Evolutionary conservation across 352 stramenopile genomes (phyloP).

Genomic region (Phytophthora macrochlamydospora): DNA sequence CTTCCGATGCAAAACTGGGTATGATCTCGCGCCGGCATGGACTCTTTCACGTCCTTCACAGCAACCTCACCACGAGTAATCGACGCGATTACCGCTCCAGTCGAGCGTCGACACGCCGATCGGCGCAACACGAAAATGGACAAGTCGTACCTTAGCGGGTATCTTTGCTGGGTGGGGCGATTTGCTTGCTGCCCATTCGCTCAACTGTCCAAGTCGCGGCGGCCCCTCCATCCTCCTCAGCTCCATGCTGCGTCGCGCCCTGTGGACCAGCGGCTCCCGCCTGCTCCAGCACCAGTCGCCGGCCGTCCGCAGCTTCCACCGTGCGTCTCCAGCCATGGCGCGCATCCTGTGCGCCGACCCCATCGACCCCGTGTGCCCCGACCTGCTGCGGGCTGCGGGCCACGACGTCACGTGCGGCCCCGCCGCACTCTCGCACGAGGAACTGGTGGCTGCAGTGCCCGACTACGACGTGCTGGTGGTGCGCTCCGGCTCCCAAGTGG

Average conservation of each 20-base stretch:
- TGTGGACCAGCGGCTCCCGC: slow-evolving; percentile 42
- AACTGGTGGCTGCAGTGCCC: slow-evolving; percentile 74
- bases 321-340: slow-evolving; percentile 58
- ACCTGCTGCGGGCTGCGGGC: slow-evolving; percentile 80
- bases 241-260: slow-evolving; percentile 57
- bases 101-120: too few species aligned
- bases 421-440: slow-evolving; percentile 48
- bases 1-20: too few species aligned
- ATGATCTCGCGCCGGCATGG: too few species aligned
- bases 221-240: neutral
- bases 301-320: slow-evolving; percentile 41
- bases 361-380: slow-evolving; percentile 81
- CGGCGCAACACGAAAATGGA: too few species aligned
- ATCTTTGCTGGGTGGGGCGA: neutral
- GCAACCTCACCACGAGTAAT: too few species aligned
- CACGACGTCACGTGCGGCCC: slow-evolving; percentile 79
- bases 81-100: too few species aligned
- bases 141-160: neutral
- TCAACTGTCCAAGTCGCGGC: neutral
- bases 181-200: neutral
- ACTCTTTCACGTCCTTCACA: too few species aligned
- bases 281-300: slow-evolving; percentile 32
- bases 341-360: slow-evolving; percentile 90
- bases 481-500: slow-evolving; percentile 81
- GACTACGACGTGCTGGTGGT: slow-evolving; percentile 92